Base-by-base conservation (phyloP, 2,329 filamentous ascomycete genomes). In the Aureobasidium musti region DNA sequence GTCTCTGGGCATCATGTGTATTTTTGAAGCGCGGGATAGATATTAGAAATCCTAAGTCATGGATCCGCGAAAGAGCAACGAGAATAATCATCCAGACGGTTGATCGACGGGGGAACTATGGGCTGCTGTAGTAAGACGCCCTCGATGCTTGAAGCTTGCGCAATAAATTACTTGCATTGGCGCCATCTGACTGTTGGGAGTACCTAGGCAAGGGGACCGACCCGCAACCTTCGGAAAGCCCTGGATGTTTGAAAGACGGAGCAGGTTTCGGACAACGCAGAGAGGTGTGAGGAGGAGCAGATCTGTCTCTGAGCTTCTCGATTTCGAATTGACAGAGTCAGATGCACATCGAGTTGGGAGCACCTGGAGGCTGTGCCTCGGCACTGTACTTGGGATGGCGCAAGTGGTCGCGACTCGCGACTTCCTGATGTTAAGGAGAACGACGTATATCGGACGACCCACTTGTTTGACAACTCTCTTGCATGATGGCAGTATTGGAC, bases 81-180 rank as follows among this genome's bases (percentile, higher is more conserved):
- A 45, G 37, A 28, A 21, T 23, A 5, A 37, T n/a, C 11, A 37
- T 60, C 21, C 3, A 47, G 33, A 50, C 21, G 33, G 45, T 17
- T 63, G 59, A 63, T 63, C 59, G 59, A 63, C 59, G 59, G 59
- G 59, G 59, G 59, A 43, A 52, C 28, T 23, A 41, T 26, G 33
- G 30, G 11, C 13, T 39, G 45, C 59, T 63, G 13, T 63, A 28
- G 59, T 52, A 13, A 41, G 57, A 60, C 28, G 43, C 43, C 10
- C 28, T 23, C 35, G 57, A 49, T 43, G 57, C 57, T 60, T 23
- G 23, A 59, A 23, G 37, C 35, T 59, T 60, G 57, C 57, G 41
- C 57, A 47, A 60, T 60, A 60, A 14, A 49, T 60, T 59, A 59
- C 54, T 28, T 59, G 54, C 54, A 59, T 59, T 43, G 54, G 54